phyloP scores from a whole-genome alignment of 305 asterid genomes.

The Fraxinus albicans region DNA sequence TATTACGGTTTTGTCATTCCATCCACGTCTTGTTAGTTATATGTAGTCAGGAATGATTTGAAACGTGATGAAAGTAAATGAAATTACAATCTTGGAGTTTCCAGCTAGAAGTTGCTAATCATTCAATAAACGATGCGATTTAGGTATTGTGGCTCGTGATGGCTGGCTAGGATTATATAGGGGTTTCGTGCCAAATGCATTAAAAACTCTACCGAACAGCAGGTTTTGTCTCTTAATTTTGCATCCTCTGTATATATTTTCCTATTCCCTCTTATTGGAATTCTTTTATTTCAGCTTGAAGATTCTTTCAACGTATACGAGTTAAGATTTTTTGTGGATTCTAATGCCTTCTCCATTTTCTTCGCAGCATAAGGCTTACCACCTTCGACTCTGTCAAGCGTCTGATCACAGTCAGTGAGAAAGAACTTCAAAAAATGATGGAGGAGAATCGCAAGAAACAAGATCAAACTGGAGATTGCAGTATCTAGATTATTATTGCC shows the following conservation, averaged over 20 bases:
- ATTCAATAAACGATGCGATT: conserved; percentile 17
- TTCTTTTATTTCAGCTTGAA: neutral
- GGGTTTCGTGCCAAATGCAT: conserved; percentile 78
- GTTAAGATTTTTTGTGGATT: neutral
- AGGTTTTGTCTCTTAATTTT: conserved; percentile 47
- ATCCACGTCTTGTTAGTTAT: neutral
- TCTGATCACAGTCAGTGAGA: conserved; percentile 62
- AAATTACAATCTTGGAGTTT: neutral
- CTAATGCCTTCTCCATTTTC: conserved; percentile 4
- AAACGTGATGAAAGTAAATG: neutral
- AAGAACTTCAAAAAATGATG: conserved; percentile 55
- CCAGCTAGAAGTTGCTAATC: conserved; percentile 18
- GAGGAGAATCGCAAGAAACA: conserved; percentile 59
- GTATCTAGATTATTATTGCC: conserved; percentile 22
- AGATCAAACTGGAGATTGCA: conserved; percentile 33
- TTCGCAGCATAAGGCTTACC: conserved; percentile 82
- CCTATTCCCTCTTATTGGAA: neutral
- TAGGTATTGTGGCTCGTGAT: conserved; percentile 83
- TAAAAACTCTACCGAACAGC: conserved; percentile 86
- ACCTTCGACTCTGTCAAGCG: conserved; percentile 76
- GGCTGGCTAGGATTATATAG: conserved; percentile 74
- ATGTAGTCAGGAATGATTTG: neutral
- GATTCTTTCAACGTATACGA: neutral
- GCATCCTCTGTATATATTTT: neutral
- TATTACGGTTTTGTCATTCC: neutral